Evolutionary conservation across 2,329 filamentous ascomycete species (phyloP), one percentile per base, ranked within the genome.

Genomic region (Trichoderma guizhouense): DNA sequence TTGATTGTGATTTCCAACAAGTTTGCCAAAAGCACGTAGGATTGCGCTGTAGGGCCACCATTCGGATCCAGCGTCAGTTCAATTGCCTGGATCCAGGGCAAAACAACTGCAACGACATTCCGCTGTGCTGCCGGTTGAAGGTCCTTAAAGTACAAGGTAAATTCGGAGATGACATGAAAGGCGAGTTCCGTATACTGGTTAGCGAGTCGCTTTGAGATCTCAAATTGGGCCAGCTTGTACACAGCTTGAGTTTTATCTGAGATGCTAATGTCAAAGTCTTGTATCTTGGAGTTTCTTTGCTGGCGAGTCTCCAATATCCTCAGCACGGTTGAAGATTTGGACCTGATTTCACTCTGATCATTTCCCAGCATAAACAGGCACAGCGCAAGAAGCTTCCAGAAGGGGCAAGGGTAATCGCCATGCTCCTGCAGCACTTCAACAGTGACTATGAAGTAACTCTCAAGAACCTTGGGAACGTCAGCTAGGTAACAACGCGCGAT

Each of bases 181-280:
- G 95, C 95, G 53, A 97, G 83, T 75, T 97, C 94, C 0, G 93
- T 89, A 79, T 99, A 93, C 74, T 97, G 93, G 77, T 93, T 93
- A 1, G 95, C 93, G 51, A 99, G 87, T 24, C 95, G 88, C 77
- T 95, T 94, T 0, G 96, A 98, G 26, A 97, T 97, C 79, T 98
- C 95, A 75, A 98, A 98, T 79, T 99, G 96, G 0, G 97, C 96
- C 58, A 97, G 86, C 82, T 99, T 99, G 83, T 98, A 99, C 3
- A 99, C 95, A 0, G 95, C 95, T 75, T 97, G 97, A 0, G 97
- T 99, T 82, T 98, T 98, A 82, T 99, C 97, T 0, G 95, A 97
- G 72, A 99, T 96, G 79, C 95, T 98, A 77, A 99, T 98, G 78
- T 99, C 96, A 72, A 98, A 97, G 79, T 99, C 96, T 79, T 97